Percentiles rank a stretch among this genome's conserved stretches.
Evolutionary conservation across 2,329 filamentous ascomycete species (phyloP).

Genomic region (Aspergillus sp.): DNA sequence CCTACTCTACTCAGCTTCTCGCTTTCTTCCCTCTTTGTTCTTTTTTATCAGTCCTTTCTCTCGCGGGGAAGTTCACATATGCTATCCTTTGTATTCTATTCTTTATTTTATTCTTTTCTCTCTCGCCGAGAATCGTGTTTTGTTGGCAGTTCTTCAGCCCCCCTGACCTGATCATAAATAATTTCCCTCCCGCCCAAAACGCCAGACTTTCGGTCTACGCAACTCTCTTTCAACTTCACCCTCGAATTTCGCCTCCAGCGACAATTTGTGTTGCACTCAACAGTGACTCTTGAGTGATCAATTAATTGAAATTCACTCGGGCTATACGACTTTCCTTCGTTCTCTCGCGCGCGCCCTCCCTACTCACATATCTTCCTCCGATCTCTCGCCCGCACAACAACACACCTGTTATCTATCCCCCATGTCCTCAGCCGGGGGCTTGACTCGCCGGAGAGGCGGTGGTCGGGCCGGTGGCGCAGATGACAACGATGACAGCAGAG

Average conservation of each 20-base stretch:
- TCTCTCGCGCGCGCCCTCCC: not conserved
- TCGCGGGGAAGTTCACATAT: not conserved
- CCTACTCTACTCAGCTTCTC: not conserved
- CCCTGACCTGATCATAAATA: slow-evolving; percentile 11
- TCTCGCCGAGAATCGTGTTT: not conserved
- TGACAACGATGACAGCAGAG: slow-evolving; percentile 57
- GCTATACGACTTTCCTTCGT: not conserved
- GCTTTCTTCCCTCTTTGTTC: not conserved
- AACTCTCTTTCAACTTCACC: slow-evolving; percentile 2
- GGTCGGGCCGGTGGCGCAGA: slow-evolving; percentile 53
- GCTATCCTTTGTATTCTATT: not conserved
- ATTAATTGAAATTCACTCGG: no score
- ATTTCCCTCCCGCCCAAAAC: slow-evolving; percentile 11
- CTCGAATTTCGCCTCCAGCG: not conserved
- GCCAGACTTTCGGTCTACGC: slow-evolving; percentile 1
- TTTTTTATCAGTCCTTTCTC: not conserved
- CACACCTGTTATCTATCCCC: slow-evolving; percentile 11
- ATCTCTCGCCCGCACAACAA: slow-evolving; percentile 6
- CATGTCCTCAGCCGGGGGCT: slow-evolving; percentile 65
- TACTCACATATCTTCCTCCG: slow-evolving; percentile 4
- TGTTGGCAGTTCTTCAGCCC: slow-evolving; percentile 6
- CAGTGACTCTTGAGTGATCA: slow-evolving; percentile 6
- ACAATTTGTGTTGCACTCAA: slow-evolving; percentile 10
- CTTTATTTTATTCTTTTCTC: not conserved
- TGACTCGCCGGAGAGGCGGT: slow-evolving; percentile 62